Conservation (phyloP, 116 monocot genomes). For the Cymodocea nodosa region DNA sequence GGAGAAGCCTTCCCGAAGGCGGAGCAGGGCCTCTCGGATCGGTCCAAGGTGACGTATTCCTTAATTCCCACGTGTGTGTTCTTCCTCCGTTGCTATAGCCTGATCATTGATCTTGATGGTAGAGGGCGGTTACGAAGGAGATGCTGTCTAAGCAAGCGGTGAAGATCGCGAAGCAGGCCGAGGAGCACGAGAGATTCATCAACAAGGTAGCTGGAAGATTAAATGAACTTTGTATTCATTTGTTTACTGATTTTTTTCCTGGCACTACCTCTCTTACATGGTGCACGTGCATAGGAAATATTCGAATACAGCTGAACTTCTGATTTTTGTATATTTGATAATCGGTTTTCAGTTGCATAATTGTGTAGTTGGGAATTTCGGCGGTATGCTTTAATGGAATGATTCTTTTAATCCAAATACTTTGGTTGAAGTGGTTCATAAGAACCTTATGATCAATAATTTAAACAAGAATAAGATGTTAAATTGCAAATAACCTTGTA, state of each 20-base stretch:
- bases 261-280: too few species aligned
- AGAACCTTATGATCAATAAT: too few species aligned
- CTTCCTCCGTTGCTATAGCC: too few species aligned
- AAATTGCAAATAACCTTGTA: too few species aligned
- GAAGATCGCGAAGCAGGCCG: conserved; percentile 78
- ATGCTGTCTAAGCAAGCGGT: conserved; percentile 46
- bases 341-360: not conserved
- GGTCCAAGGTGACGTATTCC: conserved; percentile 6
- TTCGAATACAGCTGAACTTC: not conserved
- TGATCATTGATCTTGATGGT: not conserved
- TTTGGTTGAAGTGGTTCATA: too few species aligned
- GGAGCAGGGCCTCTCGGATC: conserved; percentile 4
- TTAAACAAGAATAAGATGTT: too few species aligned
- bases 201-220: conserved; percentile 24
- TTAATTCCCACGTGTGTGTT: not conserved
- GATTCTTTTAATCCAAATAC: too few species aligned
- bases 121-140: conserved; percentile 23
- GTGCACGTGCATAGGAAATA: too few species aligned
- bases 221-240: too few species aligned
- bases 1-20: not conserved
- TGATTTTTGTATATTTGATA: conserved; percentile 2
- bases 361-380: not conserved
- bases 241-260: too few species aligned
- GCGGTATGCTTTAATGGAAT: too few species aligned
- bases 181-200: conserved; percentile 86